Evolutionary conservation across 1,284 basidiomycete species (phyloP).

Genomic region (Ceratobasidium sp.): DNA sequence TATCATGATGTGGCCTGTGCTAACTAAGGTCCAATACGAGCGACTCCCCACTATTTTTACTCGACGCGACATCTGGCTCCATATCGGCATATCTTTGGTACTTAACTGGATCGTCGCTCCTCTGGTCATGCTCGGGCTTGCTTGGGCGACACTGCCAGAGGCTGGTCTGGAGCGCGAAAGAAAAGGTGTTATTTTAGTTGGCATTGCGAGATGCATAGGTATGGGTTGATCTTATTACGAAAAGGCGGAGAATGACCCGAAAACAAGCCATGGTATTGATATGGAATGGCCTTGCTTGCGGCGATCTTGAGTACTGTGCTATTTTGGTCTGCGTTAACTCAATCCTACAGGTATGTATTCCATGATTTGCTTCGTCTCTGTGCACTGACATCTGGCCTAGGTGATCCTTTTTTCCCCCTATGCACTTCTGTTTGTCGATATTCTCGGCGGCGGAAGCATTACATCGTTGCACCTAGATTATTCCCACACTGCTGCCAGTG

Average conservation of each 20-base stretch:
- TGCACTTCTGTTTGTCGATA: constrained; percentile 81
- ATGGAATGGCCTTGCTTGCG: constrained; percentile 84
- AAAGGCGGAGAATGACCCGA: neutral
- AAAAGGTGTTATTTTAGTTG: constrained; percentile 69
- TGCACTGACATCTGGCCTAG: constrained; percentile 65
- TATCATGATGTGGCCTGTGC: constrained; percentile 85
- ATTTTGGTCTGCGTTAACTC: constrained; percentile 70
- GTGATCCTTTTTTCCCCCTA: constrained; percentile 84
- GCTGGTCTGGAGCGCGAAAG: constrained; percentile 63
- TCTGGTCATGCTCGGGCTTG: constrained; percentile 84
- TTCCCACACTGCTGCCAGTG: constrained; percentile 77
- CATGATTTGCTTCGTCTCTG: neutral
- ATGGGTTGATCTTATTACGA: constrained; percentile 47
- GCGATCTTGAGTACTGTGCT: constrained; percentile 83
- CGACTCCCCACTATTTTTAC: constrained; percentile 71
- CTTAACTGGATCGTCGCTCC: constrained; percentile 89
- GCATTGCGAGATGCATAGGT: constrained; percentile 65
- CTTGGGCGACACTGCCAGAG: constrained; percentile 89
- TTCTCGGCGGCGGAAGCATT: constrained; percentile 67
- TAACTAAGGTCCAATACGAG: constrained; percentile 86
- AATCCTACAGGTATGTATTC: constrained; percentile 52
- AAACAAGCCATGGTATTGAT: constrained; percentile 83
- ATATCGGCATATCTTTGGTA: constrained; percentile 77
- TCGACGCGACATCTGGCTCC: constrained; percentile 73
- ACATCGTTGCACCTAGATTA: constrained; percentile 71